A percentile compares a stretch with the other conserved stretches of the same genome.
phyloP scores from a whole-genome alignment of 2,329 filamentous ascomycete species.

The Aphanocladium album region DNA sequence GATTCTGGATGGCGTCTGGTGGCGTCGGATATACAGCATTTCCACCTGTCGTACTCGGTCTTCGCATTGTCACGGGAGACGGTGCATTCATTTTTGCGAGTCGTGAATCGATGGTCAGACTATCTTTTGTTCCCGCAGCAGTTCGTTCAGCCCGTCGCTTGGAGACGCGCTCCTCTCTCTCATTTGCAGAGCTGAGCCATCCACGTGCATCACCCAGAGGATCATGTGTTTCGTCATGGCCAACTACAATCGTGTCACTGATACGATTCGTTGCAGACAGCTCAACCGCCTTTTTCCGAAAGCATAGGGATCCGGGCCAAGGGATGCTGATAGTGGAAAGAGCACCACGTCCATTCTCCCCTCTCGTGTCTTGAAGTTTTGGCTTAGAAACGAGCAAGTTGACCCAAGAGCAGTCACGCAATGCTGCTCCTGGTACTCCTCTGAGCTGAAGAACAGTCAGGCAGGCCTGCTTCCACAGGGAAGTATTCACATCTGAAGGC shows the following conservation, averaged over 20 bases:
- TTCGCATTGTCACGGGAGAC: constrained; percentile 47
- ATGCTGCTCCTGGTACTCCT: constrained; percentile 39
- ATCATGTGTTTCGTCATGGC: constrained; percentile 41
- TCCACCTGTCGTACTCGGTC: constrained; percentile 41
- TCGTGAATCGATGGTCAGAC: constrained; percentile 38
- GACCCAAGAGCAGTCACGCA: constrained; percentile 46
- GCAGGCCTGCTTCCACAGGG: constrained; percentile 46
- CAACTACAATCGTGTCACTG: constrained; percentile 33
- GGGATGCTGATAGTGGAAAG: constrained; percentile 37
- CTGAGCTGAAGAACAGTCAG: constrained; percentile 46
- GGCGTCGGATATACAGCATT: constrained; percentile 67
- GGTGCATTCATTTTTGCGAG: constrained; percentile 41
- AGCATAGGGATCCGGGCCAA: constrained; percentile 52
- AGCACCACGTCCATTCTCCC: constrained; percentile 36
- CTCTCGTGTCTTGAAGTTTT: constrained; percentile 37
- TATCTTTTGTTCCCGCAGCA: constrained; percentile 35
- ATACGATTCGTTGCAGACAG: constrained; percentile 34
- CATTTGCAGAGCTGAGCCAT: constrained; percentile 41
- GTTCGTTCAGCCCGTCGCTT: constrained; percentile 50
- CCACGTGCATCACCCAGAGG: constrained; percentile 42
- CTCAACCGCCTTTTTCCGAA: constrained; percentile 42
- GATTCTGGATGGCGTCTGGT: constrained; percentile 57
- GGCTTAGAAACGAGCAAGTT: constrained; percentile 44
- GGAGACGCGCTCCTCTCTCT: constrained; percentile 42
- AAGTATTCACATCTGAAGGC: constrained; percentile 35